Evolutionary conservation across 2,329 filamentous ascomycete species (phyloP).

Genomic region (Penicillium italicum): DNA sequence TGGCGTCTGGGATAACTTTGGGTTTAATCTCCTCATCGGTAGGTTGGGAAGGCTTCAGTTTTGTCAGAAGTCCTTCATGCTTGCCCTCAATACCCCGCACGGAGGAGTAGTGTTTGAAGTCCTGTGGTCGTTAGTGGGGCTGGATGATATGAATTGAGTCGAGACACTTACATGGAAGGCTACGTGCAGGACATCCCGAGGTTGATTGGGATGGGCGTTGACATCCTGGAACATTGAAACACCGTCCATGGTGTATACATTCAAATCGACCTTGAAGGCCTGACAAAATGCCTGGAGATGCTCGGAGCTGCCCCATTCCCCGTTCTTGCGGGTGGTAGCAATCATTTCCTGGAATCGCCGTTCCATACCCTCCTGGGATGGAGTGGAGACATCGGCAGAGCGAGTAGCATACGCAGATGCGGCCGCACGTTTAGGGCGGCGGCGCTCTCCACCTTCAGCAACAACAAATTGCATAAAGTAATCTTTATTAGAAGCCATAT

Average conservation of each 20-base stretch:
- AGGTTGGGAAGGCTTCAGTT: constrained; percentile 32
- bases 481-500: constrained; percentile 58
- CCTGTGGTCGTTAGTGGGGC: constrained; percentile 39
- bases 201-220: constrained; percentile 37
- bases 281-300: constrained; percentile 65
- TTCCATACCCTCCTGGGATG: constrained; percentile 53
- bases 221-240: constrained; percentile 46
- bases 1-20: constrained; percentile 18
- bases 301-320: constrained; percentile 64
- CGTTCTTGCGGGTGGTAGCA: constrained; percentile 56
- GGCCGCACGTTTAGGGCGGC: constrained; percentile 54
- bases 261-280: constrained; percentile 59
- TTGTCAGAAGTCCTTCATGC: constrained; percentile 52
- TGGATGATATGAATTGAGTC: neutral
- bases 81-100: constrained; percentile 59
- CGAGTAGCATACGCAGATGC: constrained; percentile 46
- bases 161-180: constrained; percentile 57
- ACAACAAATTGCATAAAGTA: constrained; percentile 64
- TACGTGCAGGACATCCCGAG: constrained; percentile 50
- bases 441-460: constrained; percentile 54
- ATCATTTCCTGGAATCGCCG: constrained; percentile 59
- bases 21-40: neutral
- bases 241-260: constrained; percentile 52
- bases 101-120: constrained; percentile 65
- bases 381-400: constrained; percentile 41